Evolutionary conservation across 257 asterid genomes (phyloP).

Genomic region (Osmanthus fragrans): DNA sequence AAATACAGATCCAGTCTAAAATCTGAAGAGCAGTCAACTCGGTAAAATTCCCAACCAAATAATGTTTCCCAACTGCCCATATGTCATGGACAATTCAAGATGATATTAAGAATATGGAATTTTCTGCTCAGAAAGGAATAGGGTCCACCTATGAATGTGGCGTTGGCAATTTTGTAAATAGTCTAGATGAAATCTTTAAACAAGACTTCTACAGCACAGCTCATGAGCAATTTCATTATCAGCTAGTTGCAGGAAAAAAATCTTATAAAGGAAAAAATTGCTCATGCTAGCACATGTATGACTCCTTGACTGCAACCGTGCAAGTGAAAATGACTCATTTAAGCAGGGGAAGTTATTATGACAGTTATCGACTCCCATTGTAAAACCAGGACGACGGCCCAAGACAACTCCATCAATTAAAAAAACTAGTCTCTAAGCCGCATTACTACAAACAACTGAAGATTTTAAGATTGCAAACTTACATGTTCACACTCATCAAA

Average conservation of each 20-base stretch:
- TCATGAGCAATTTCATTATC: constrained; percentile 11
- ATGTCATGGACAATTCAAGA: constrained; percentile 11
- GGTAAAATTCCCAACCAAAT: background rate
- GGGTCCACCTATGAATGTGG: background rate
- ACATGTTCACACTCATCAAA: constrained; percentile 79
- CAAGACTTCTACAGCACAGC: constrained; percentile 10
- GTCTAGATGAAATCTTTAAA: constrained; percentile 4
- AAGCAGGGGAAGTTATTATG: constrained; percentile 10
- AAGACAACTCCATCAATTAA: constrained; percentile 1
- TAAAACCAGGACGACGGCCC: constrained; percentile 24
- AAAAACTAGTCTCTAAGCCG: background rate
- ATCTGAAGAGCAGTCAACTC: background rate
- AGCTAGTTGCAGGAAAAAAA: constrained; percentile 1
- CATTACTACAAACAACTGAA: constrained; percentile 21
- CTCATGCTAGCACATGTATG: constrained; percentile 9
- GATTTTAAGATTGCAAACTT: constrained; percentile 38
- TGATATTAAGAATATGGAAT: background rate
- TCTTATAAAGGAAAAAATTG: constrained; percentile 2
- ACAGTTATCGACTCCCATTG: background rate
- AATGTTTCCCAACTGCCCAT: background rate
- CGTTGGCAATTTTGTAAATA: constrained; percentile 1
- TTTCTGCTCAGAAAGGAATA: background rate
- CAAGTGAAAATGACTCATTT: constrained; percentile 12
- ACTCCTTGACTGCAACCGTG: constrained; percentile 18
- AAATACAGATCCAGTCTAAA: background rate